Evolutionary conservation across 768 basidiomycete species (phyloP), one percentile per base, ranked within the genome.

Genomic region (Russula sp.): DNA sequence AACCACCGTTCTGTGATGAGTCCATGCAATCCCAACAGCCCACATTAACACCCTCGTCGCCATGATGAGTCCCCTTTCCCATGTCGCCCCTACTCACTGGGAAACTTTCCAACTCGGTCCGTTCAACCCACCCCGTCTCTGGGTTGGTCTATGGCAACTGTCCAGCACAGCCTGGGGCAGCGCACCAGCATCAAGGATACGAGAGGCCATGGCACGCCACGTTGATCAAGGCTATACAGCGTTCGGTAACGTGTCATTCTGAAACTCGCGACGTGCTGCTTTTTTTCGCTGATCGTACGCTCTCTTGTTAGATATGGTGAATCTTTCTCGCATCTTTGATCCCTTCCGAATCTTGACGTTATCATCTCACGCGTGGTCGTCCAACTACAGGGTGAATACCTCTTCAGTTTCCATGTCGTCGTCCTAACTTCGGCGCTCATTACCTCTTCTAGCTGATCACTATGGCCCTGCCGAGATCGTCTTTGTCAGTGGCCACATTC

Each of bases 131-230:
- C 85, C 89, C 40, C 82, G 89, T 59, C 70, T 91, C 58, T 89
- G 87, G 86, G 82, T 80, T 7, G 89, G 89, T 10, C 80, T 93
- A 3, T 93, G 91, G 91, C 91, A 93, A 65, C 81, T 93, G 42
- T 91, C 91, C 11, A 88, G 88, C 70, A 88, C 86, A 55, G 89
- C 90, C 2, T 93, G 91, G 91, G 91, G 91, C 20, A 87, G 82
- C 52, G 87, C 87, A 2, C 78, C 87, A 0, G 82, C 83, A 1
- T 68, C 79, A 35, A 85, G 83, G 69, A 81, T 93, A 61, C 83
- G 84, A 57, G 76, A 80, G 65, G 85, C 82, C 45, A 90, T 93
- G 88, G 75, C 72, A 18, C 80, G 78, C 31, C 83, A 90, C 68
- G 80, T 81, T 57, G 79, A 84, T 37, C 73, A 75, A 40, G 87